Conservation (phyloP, 805 yeast genomes). For the Yarrowia alimentaria region DNA sequence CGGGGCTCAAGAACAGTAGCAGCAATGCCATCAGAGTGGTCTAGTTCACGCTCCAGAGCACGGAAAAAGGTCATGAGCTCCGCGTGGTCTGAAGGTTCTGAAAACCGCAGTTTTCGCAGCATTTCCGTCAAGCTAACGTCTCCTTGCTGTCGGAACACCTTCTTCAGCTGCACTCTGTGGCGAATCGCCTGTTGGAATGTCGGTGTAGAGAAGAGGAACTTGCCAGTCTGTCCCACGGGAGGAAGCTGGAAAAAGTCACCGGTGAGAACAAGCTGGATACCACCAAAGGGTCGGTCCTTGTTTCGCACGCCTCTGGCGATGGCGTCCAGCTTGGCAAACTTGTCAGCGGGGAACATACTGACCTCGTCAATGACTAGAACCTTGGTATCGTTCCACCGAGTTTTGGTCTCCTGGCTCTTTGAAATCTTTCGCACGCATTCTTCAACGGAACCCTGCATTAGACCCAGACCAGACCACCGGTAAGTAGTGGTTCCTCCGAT, state of each 20-base stretch:
- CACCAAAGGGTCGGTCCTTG: constrained; percentile 77
- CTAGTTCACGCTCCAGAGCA: constrained; percentile 50
- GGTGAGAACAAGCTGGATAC: constrained; percentile 80
- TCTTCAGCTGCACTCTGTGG: constrained; percentile 62
- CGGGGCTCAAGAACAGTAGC: constrained; percentile 91
- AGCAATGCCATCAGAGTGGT: constrained; percentile 70
- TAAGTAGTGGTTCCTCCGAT: constrained; percentile 84
- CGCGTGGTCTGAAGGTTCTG: constrained; percentile 49
- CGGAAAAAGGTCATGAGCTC: constrained; percentile 50
- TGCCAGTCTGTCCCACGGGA: constrained; percentile 56
- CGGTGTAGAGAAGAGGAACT: constrained; percentile 63
- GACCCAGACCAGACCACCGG: constrained; percentile 73
- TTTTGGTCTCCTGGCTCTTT: constrained; percentile 44
- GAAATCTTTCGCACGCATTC: constrained; percentile 49
- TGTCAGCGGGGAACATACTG: constrained; percentile 82
- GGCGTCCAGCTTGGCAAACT: constrained; percentile 68
- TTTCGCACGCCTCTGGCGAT: constrained; percentile 61
- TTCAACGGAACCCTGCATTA: constrained; percentile 54
- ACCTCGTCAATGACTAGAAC: constrained; percentile 87
- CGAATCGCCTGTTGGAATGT: constrained; percentile 67
- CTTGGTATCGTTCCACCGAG: constrained; percentile 64
- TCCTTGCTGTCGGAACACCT: constrained; percentile 77
- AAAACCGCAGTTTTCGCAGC: constrained; percentile 77
- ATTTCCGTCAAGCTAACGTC: constrained; percentile 72
- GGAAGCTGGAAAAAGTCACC: constrained; percentile 97